Conservation (phyloP, 2,329 filamentous ascomycete species). For the Ophiostoma perfectum region DNA sequence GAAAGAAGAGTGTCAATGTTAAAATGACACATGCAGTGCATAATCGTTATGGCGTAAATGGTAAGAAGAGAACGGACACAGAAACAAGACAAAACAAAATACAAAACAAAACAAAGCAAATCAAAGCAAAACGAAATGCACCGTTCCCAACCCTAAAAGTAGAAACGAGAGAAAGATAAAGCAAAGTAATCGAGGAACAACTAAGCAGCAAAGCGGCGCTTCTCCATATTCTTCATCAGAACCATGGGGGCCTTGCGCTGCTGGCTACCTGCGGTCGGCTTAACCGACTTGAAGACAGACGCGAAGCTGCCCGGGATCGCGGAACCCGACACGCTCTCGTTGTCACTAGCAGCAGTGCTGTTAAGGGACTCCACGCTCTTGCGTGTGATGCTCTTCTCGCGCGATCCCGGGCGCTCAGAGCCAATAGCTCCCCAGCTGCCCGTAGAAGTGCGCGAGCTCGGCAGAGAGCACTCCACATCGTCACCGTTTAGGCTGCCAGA, state of each 20-base stretch:
- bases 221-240: conserved; percentile 82
- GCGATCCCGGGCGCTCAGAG: conserved; percentile 71
- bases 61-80: neutral
- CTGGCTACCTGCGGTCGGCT: conserved; percentile 45
- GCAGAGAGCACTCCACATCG: conserved; percentile 58
- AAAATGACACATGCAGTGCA: conserved; percentile 13
- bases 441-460: conserved; percentile 71
- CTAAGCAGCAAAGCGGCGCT: conserved; percentile 52
- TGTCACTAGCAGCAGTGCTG: conserved; percentile 37
- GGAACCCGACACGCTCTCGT: conserved; percentile 34
- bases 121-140: neutral
- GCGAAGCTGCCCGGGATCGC: conserved; percentile 60
- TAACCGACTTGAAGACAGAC: conserved; percentile 58
- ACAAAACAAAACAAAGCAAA: neutral
- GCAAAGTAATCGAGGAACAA: neutral
- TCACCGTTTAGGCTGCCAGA: conserved; percentile 75
- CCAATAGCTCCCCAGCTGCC: conserved; percentile 74
- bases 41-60: conserved; percentile 16
- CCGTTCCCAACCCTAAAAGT: neutral
- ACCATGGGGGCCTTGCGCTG: conserved; percentile 81
- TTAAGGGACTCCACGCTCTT: conserved; percentile 60
- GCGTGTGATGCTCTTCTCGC: conserved; percentile 52
- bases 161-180: neutral
- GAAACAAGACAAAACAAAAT: conserved; percentile 5
- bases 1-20: conserved; percentile 6